Evolutionary conservation across 169 alveolate species (phyloP), one percentile per base, ranked within the genome.

Genomic region (Amoebophrya sp.): DNA sequence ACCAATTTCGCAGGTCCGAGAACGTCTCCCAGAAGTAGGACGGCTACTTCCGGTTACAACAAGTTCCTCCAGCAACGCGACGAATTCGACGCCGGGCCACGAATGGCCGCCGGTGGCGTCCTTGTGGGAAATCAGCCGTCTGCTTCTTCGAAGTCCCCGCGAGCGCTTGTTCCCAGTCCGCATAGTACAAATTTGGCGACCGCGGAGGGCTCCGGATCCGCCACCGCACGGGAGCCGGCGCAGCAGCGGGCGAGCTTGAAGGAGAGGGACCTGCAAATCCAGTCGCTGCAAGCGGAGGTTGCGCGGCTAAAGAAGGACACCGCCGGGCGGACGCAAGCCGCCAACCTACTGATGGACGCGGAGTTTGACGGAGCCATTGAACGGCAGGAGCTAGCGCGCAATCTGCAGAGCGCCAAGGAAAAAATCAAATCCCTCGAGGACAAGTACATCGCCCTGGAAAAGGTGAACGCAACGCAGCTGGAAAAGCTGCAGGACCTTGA

Each of bases 231-330:
- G 2, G 83, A 2, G 35, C 29, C 83, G 83, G 83, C 35, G 29
- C 32, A 66, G 35, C 83, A 66, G 83, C 83, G n/a, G n/a, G n/a
- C n/a, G n/a, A n/a, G n/a, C n/a, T n/a, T n/a, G n/a, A n/a, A 66
- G 10, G 83, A 66, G 32, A 2, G 18, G 83, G 38, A 66, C 1
- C 32, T 25, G 83, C 83, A 7, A 25, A 66, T 66, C 32, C 32
- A 0, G 29, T 25, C 1, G 35, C 35, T 66, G 83, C 83, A 25
- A 2, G 83, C 35, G 10, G 83, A 66, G 32, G 32, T 66, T 25
- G 83, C 83, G 83, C 83, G 83, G 83, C 35, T 66, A 25, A 66
- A 66, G 83, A 66, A 66, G 83, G 83, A 66, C 18, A 66, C 83
- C 35, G 83, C 83, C 29, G 83, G 83, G 29, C 83, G 83, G 2